A percentile compares a stretch with the other conserved stretches of the same genome.
These are phyloP conservation scores for Cercospora sp. DNA, from an alignment of 2,329 filamentous ascomycete genomes.

Conservation along the genomic window DNA sequence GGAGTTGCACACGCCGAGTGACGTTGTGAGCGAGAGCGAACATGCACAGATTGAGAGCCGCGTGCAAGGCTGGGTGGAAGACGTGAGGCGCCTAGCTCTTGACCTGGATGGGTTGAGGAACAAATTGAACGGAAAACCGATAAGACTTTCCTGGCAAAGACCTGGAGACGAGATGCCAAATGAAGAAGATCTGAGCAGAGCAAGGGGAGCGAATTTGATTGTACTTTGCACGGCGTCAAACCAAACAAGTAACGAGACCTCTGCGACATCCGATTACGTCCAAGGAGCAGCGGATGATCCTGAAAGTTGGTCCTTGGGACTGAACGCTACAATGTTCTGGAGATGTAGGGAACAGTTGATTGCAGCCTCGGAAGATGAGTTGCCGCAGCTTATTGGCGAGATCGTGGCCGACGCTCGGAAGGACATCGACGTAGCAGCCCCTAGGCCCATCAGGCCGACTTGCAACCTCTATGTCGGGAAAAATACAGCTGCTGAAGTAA, in stretches of 20 bases:
- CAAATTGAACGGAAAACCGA: conserved; percentile 64
- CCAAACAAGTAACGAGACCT: conserved; percentile 68
- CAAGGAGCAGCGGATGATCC: conserved; percentile 94
- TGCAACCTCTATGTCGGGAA: conserved; percentile 44
- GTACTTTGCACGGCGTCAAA: conserved; percentile 85
- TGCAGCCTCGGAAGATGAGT: conserved; percentile 63
- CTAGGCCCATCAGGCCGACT: conserved; percentile 47
- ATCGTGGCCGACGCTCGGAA: conserved; percentile 39
- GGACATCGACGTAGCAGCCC: conserved; percentile 20
- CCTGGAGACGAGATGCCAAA: conserved; percentile 58
- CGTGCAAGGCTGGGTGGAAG: conserved; percentile 58
- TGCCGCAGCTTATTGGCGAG: conserved; percentile 53
- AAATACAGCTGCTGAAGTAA: conserved; percentile 39
- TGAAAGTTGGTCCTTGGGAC: conserved; percentile 83
- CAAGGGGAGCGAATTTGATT: conserved; percentile 61
- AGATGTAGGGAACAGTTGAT: conserved; percentile 62
- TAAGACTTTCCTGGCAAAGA: conserved; percentile 78
- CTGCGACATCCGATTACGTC: conserved; percentile 71
- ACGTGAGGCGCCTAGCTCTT: conserved; percentile 60
- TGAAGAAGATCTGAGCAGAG: conserved; percentile 39
- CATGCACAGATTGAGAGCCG: conserved; percentile 71
- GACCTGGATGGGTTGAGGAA: conserved; percentile 56
- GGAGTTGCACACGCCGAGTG: conserved; percentile 67
- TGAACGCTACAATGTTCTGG: conserved; percentile 83
- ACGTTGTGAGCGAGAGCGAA: conserved; percentile 72